A percentile compares a stretch with the other conserved stretches of the same genome.
These are phyloP conservation scores for Haematococcus sp. DNA, from an alignment of 139 green algal genomes.

Conservation along the genomic window DNA sequence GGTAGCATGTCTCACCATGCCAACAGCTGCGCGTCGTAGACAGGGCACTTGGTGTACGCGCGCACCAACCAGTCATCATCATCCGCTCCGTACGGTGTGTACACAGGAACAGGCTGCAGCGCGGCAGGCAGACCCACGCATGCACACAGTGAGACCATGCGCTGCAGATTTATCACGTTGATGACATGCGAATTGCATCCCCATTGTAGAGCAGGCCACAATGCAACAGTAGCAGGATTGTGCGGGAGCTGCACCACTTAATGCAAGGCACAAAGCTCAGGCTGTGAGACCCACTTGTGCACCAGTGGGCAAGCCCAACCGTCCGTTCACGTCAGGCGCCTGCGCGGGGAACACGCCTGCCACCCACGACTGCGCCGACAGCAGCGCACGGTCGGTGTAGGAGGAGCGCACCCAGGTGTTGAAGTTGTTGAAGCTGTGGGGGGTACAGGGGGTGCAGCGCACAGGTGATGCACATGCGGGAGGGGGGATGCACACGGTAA, in stretches of 20 bases:
- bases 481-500: too few species aligned
- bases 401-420: conserved; percentile 31
- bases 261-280: too few species aligned
- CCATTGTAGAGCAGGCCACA: too few species aligned
- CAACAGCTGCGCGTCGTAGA: conserved; percentile 23
- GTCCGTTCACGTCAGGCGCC: background rate
- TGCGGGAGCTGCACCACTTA: too few species aligned
- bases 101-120: too few species aligned
- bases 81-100: too few species aligned
- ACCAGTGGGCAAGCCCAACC: conserved; percentile 21
- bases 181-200: too few species aligned
- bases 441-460: background rate
- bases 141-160: too few species aligned
- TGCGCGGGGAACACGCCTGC: conserved; percentile 22
- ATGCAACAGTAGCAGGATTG: too few species aligned
- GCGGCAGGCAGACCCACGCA: too few species aligned
- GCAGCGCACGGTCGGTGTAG: conserved; percentile 46
- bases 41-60: conserved; percentile 42
- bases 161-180: too few species aligned
- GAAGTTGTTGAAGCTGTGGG: conserved; percentile 39
- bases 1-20: conserved; percentile 17
- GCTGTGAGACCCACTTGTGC: conserved; percentile 26
- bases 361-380: conserved; percentile 22
- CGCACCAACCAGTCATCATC: conserved; percentile 33
- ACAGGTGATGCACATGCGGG: too few species aligned